Conservation (phyloP, 352 stramenopile genomes). For the Globisporangium rhizosaccharum region DNA sequence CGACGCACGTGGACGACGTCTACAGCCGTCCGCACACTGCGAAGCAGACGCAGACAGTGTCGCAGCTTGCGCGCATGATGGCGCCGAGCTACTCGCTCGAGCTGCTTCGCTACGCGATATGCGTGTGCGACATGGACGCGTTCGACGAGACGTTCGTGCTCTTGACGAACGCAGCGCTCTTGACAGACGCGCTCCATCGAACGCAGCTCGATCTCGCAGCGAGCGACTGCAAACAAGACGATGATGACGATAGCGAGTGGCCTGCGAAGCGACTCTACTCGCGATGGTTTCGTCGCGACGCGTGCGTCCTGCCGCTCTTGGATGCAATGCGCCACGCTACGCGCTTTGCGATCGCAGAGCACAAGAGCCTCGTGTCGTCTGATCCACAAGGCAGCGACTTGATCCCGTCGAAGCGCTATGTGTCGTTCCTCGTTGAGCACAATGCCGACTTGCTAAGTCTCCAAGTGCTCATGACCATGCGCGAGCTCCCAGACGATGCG, state of each 20-base stretch:
- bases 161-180: constrained; percentile 44
- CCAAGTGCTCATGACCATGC: constrained; percentile 59
- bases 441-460: constrained; percentile 59
- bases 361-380: constrained; percentile 26
- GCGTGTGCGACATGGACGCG: constrained; percentile 41
- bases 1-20: constrained; percentile 45
- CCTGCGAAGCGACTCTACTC: constrained; percentile 26
- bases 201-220: constrained; percentile 26
- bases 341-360: constrained; percentile 54
- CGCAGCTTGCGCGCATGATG: constrained; percentile 36
- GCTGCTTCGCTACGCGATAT: constrained; percentile 55
- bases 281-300: constrained; percentile 57
- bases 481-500: constrained; percentile 46
- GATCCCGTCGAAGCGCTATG: constrained; percentile 54
- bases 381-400: constrained; percentile 19
- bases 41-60: constrained; percentile 13
- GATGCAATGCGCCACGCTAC: constrained; percentile 56
- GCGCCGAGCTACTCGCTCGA: constrained; percentile 56
- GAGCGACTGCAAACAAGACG: neutral
- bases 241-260: neutral
- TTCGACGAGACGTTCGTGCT: constrained; percentile 63
- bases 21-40: constrained; percentile 23
- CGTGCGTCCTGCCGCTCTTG: constrained; percentile 35
- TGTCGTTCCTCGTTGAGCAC: constrained; percentile 67
- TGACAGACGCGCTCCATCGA: constrained; percentile 46